Conservation (phyloP, 2,329 filamentous ascomycete species). For the Trichoderma cornu-damae region DNA sequence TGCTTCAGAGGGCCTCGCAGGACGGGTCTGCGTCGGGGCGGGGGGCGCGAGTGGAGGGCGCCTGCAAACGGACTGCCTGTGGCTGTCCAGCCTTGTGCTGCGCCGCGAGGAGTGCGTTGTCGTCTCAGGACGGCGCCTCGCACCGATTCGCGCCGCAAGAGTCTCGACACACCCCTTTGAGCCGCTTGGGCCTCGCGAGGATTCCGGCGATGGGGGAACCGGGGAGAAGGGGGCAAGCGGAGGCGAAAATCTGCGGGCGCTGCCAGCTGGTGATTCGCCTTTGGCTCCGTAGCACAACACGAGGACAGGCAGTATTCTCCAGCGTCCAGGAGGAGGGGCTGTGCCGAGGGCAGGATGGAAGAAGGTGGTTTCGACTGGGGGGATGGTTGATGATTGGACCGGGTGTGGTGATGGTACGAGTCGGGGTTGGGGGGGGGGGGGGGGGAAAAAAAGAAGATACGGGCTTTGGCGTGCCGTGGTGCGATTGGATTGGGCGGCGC, state of each 20-base stretch:
- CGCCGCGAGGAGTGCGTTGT: slow-evolving; percentile 1
- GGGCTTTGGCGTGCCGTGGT: slow-evolving; percentile 30
- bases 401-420: slow-evolving; percentile 25
- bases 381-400: slow-evolving; percentile 24
- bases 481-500: slow-evolving; percentile 27
- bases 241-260: not conserved
- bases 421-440: too few relatives aligned
- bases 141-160: not conserved
- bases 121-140: not conserved
- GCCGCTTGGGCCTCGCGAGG: slow-evolving; percentile 2
- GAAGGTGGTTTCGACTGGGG: too few relatives aligned
- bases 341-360: not conserved
- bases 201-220: not conserved
- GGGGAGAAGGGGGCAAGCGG: not conserved
- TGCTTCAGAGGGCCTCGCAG: not conserved
- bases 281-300: not conserved
- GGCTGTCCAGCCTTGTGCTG: not conserved
- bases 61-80: not conserved
- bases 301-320: not conserved
- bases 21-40: not conserved
- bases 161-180: slow-evolving; percentile 9
- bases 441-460: slow-evolving; percentile 20
- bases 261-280: not conserved
- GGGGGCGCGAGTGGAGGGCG: not conserved
- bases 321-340: slow-evolving; percentile 1